Percentiles rank a stretch among this genome's conserved stretches.
Evolutionary conservation across 2,329 filamentous ascomycete genomes (phyloP).

Genomic region (Fusarium virguliforme): DNA sequence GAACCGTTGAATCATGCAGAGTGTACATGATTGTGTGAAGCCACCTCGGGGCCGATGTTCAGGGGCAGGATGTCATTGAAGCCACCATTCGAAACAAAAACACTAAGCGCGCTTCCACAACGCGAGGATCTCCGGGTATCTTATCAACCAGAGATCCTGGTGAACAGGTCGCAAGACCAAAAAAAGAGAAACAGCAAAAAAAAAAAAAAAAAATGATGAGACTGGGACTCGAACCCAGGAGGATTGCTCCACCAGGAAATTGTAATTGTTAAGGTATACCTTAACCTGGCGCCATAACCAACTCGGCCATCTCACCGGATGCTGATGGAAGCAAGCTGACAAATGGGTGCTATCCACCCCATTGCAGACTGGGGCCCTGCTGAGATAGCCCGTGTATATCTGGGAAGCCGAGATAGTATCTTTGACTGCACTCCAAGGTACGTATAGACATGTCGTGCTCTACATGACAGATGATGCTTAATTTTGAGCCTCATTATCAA

Average conservation of each 20-base stretch:
- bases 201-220: conserved; percentile 46
- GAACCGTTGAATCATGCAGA: neutral
- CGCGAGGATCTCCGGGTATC: no score
- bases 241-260: conserved; percentile 52
- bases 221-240: conserved; percentile 53
- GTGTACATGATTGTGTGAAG: neutral
- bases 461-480: neutral
- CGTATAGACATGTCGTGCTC: conserved; percentile 6
- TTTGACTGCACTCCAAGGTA: neutral
- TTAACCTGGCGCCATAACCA: conserved; percentile 53
- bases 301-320: conserved; percentile 51
- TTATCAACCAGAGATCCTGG: neutral
- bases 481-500: conserved; percentile 2
- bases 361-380: neutral
- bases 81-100: neutral
- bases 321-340: neutral
- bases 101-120: neutral
- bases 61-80: conserved; percentile 2
- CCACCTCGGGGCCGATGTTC: neutral
- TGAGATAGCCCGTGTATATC: no score
- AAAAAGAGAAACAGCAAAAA: neutral
- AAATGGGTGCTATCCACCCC: conserved; percentile 8
- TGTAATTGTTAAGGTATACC: conserved; percentile 50
- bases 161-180: neutral
- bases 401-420: neutral